Evolutionary conservation across 192 early-diverging fungal genomes (phyloP).

Genomic region (Backusella liffmaniae): DNA sequence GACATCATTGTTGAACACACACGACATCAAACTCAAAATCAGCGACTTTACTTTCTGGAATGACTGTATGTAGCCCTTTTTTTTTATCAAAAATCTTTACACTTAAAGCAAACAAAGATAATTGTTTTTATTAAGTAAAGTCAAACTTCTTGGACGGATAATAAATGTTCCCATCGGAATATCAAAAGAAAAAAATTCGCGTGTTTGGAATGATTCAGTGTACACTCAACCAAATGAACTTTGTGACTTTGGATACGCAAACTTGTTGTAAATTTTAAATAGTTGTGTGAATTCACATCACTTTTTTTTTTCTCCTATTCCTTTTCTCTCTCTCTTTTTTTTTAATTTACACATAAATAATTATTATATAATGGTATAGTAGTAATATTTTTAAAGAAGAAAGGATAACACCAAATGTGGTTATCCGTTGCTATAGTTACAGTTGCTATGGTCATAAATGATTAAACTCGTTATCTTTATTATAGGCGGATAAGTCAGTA

Average conservation of each 20-base stretch:
- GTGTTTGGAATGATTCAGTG: background rate
- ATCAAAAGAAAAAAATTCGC: background rate
- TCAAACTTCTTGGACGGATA: too few relatives aligned
- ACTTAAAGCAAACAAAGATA: too few relatives aligned
- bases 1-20: too few relatives aligned
- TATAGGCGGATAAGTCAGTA: slow-evolving; percentile 29
- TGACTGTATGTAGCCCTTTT: too few relatives aligned
- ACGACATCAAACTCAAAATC: too few relatives aligned
- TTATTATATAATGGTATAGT: background rate
- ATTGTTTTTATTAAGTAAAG: too few relatives aligned
- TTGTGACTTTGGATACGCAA: background rate
- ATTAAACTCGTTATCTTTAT: background rate
- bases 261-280: background rate
- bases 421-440: background rate
- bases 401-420: background rate
- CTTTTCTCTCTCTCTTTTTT: background rate
- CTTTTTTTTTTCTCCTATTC: background rate
- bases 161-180: background rate
- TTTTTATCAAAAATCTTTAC: too few relatives aligned
- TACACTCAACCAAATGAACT: background rate
- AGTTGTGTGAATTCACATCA: background rate
- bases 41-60: too few relatives aligned
- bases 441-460: background rate
- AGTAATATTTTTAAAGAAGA: background rate
- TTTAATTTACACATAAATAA: background rate